These are phyloP conservation scores for Sporothrix euskadiensis DNA, from an alignment of 2,329 filamentous ascomycete species.

Conservation along the genomic window DNA sequence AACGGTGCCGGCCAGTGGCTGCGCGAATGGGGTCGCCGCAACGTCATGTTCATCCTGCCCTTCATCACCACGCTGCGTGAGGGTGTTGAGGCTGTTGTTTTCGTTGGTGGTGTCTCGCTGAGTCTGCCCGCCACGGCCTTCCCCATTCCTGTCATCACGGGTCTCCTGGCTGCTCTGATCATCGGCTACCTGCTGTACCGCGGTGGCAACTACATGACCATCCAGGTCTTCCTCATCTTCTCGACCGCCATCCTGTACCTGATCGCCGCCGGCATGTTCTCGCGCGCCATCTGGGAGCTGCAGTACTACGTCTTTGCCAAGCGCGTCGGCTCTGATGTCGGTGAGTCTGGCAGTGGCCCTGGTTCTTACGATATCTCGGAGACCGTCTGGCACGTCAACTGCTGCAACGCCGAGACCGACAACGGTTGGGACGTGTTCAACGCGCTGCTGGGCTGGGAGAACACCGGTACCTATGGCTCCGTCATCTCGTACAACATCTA, in stretches of 20 bases:
- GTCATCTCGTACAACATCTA: slow-evolving; percentile 87
- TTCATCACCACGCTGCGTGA: slow-evolving; percentile 87
- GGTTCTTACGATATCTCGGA: slow-evolving; percentile 76
- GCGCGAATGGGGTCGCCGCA: slow-evolving; percentile 63
- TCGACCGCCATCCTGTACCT: slow-evolving; percentile 81
- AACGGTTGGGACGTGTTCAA: slow-evolving; percentile 89
- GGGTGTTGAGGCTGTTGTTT: slow-evolving; percentile 82
- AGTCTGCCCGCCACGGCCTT: slow-evolving; percentile 73
- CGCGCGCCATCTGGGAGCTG: slow-evolving; percentile 70
- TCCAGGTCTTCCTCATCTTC: slow-evolving; percentile 63
- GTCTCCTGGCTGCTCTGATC: slow-evolving; percentile 64
- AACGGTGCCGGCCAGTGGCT: slow-evolving; percentile 44
- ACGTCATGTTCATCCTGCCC: slow-evolving; percentile 81
- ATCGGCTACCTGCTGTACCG: slow-evolving; percentile 74
- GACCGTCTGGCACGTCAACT: slow-evolving; percentile 83
- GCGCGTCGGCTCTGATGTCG: slow-evolving; percentile 56
- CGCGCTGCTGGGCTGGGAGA: slow-evolving; percentile 81
- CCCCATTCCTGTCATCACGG: slow-evolving; percentile 73
- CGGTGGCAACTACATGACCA: slow-evolving; percentile 32
- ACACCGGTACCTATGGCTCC: slow-evolving; percentile 83
- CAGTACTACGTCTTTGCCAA: slow-evolving; percentile 56
- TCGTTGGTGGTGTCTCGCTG: slow-evolving; percentile 81
- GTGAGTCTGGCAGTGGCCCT: slow-evolving; percentile 56
- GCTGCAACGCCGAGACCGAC: slow-evolving; percentile 72
- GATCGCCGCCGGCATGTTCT: slow-evolving; percentile 78